Base-by-base conservation (phyloP, 208 protist species). In the Trypanosoma lewisi region DNA sequence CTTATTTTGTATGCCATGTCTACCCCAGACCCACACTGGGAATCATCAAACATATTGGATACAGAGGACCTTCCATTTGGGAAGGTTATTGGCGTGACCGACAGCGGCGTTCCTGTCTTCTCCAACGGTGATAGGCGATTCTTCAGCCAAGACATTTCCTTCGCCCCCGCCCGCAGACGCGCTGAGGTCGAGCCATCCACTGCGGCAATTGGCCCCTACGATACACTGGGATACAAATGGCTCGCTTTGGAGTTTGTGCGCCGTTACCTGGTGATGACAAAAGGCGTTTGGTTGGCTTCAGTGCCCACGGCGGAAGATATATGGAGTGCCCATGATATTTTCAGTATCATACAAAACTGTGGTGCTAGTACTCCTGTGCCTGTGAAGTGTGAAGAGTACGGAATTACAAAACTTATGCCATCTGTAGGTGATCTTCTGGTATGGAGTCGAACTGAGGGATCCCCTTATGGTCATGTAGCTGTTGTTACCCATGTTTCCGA, bases 201-300 rank as follows among this genome's bases (percentile, higher is more conserved):
- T 7, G 6, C 31, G 14, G 16, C 36, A 1, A 47, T 39, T 16
- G 31, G 39, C 19, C 52, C 69, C 9, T 77, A 75, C 58, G 30
- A 47, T 41, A 84, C 65, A 49, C 54, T 91, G 21, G 87, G 84
- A 27, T 52, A 73, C 42, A 85, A 88, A 61, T 91, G 87, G 80
- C 71, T 88, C 30, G 80, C 73, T 56, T 73, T 89, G 11, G 83
- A 93, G 74, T 87, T 89, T 55, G 87, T 74, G 27, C 80, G 81
- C 12, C 73, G 87, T 41, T 90, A 90, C 64, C 51, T 90, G n/a
- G 81, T 70, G 19, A 70, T 75, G 17, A 75, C 70, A 50, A 89
- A 88, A 66, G 80, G 65, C n/a, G 71, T 94, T 2, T 89, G 84
- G 80, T 57, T 90, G 51, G 44, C 69, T 34, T 77, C 71, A 6